Conservation (phyloP, 2,329 filamentous ascomycete genomes). For the Clarireedia monteithiana region DNA sequence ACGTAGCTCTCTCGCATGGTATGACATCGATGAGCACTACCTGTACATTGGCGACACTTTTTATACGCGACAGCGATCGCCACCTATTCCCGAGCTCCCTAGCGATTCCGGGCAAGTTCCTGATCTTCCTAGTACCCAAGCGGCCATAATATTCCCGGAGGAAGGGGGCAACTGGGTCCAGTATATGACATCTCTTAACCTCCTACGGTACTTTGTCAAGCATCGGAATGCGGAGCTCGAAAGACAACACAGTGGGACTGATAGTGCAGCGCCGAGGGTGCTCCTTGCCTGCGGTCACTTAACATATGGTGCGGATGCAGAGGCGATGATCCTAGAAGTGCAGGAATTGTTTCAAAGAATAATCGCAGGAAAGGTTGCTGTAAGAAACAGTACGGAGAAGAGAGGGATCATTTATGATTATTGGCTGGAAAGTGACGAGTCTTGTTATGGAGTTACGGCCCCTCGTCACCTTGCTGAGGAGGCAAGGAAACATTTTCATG, state of each 20-base stretch:
- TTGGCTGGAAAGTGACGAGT: constrained; percentile 30
- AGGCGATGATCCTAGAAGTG: constrained; percentile 30
- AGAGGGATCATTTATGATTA: constrained; percentile 30
- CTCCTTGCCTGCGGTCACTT: constrained; percentile 32
- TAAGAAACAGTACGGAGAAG: constrained; percentile 24
- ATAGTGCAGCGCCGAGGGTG: constrained; percentile 18
- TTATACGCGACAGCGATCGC: constrained; percentile 30
- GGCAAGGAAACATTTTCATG: constrained; percentile 20
- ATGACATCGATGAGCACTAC: constrained; percentile 30
- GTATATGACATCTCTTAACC: constrained; percentile 32
- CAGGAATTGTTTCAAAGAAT: constrained; percentile 29
- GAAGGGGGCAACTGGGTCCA: constrained; percentile 33
- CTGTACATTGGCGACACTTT: constrained; percentile 40
- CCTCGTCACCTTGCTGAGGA: constrained; percentile 30
- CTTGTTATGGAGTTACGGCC: constrained; percentile 31
- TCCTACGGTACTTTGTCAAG: constrained; percentile 29
- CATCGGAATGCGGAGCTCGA: constrained; percentile 27
- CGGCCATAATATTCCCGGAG: constrained; percentile 33
- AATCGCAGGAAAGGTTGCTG: constrained; percentile 29
- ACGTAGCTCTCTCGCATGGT: constrained; percentile 3
- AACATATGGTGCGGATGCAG: constrained; percentile 31
- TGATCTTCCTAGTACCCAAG: constrained; percentile 15
- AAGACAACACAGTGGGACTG: constrained; percentile 17
- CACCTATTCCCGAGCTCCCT: constrained; percentile 27
- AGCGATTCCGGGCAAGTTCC: constrained; percentile 12